Evolutionary conservation across 768 basidiomycete species (phyloP).

Genomic region (Psilocybe subaeruginosa): DNA sequence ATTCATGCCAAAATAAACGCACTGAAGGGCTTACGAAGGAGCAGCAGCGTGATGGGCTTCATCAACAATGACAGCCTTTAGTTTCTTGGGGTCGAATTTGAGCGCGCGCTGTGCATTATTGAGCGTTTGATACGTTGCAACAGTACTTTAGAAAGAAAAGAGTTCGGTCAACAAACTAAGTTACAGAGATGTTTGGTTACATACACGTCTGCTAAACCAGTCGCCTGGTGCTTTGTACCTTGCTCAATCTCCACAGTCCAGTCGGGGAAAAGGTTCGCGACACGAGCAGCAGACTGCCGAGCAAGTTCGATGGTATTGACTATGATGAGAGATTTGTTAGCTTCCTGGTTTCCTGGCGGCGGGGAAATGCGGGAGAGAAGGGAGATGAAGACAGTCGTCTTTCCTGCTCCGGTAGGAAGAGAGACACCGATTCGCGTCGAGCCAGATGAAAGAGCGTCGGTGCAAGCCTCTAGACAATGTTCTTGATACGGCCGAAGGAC

Average conservation of each 20-base stretch:
- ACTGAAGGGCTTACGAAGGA: constrained; percentile 64
- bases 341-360: constrained; percentile 42
- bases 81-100: constrained; percentile 70
- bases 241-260: constrained; percentile 94
- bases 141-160: constrained; percentile 53
- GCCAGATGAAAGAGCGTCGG: constrained; percentile 70
- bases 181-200: constrained; percentile 23
- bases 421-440: constrained; percentile 80
- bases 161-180: background rate
- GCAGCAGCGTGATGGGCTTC: constrained; percentile 97
- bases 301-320: constrained; percentile 93
- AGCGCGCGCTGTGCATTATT: constrained; percentile 61
- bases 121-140: constrained; percentile 90
- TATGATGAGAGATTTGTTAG: constrained; percentile 72
- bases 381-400: constrained; percentile 91
- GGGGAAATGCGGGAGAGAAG: constrained; percentile 69
- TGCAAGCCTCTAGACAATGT: constrained; percentile 75
- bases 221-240: constrained; percentile 71
- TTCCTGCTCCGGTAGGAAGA: constrained; percentile 83
- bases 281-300: constrained; percentile 79
- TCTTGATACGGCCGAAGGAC: constrained; percentile 88
- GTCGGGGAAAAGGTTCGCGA: constrained; percentile 62
- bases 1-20: background rate
- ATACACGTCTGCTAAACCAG: constrained; percentile 85
- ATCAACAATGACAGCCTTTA: constrained; percentile 85